Conservation (phyloP, 768 basidiomycete species). For the Lentinula sp. region DNA sequence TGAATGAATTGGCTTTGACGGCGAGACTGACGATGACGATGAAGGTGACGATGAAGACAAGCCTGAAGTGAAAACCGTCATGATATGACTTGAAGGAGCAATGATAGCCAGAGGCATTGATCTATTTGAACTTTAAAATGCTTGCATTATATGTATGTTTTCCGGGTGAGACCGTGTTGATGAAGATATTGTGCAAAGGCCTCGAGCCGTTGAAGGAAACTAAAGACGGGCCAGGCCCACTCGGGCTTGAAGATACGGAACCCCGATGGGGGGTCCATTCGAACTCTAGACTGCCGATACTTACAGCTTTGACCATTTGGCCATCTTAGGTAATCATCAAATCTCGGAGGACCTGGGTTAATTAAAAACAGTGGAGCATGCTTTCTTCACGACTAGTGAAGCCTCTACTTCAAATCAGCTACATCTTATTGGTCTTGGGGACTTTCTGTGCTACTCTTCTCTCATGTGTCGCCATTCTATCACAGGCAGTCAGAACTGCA, state of each 20-base stretch:
- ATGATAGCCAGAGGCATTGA: not conserved
- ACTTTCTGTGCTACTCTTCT: slow-evolving; percentile 50
- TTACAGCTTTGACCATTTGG: not conserved
- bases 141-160: not conserved
- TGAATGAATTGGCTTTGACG: not conserved
- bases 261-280: not conserved
- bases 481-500: slow-evolving; percentile 67
- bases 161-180: not conserved
- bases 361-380: slow-evolving; percentile 17
- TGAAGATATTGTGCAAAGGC: not conserved
- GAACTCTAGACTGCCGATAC: not conserved
- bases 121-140: not conserved
- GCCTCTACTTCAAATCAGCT: slow-evolving; percentile 49
- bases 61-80: not conserved
- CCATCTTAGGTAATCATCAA: not conserved
- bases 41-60: not conserved
- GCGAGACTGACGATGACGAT: not conserved
- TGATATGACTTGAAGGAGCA: not conserved
- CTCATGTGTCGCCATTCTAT: slow-evolving; percentile 59
- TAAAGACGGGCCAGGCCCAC: not conserved
- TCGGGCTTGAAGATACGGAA: not conserved
- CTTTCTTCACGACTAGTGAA: slow-evolving; percentile 35
- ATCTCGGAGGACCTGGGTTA: not conserved
- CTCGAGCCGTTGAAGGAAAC: not conserved
- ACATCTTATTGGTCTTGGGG: slow-evolving; percentile 44